These are phyloP conservation scores for Lathyrus oleraceus DNA, from an alignment of 306 rosid species.

Conservation along the genomic window DNA sequence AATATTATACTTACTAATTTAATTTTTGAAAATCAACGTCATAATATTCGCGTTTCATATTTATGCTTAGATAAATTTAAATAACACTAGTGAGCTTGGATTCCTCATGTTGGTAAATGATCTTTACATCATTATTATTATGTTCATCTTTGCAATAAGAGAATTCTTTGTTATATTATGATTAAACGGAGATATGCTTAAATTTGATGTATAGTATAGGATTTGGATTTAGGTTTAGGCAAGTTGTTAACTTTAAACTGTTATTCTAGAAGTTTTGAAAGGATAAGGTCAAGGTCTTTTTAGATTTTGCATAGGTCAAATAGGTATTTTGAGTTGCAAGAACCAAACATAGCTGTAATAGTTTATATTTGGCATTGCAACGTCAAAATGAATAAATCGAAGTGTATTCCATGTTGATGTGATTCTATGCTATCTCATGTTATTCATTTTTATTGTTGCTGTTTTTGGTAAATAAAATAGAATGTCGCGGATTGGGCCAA, in stretches of 20 bases:
- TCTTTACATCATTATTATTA: not conserved
- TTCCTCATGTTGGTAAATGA: constrained; percentile 67
- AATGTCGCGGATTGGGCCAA: too few species aligned
- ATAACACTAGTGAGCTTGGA: constrained; percentile 54
- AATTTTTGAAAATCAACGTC: too few species aligned
- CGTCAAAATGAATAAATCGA: not conserved
- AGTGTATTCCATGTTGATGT: constrained; percentile 15
- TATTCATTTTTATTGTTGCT: too few species aligned
- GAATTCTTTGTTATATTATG: constrained; percentile 24
- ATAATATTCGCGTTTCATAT: too few species aligned
- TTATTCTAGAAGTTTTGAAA: constrained; percentile 16
- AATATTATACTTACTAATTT: too few species aligned
- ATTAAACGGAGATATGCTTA: constrained; percentile 8
- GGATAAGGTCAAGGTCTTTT: not conserved
- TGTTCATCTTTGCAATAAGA: not conserved
- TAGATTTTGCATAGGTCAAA: constrained; percentile 24
- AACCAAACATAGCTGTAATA: not conserved
- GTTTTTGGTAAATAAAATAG: too few species aligned
- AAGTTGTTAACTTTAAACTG: not conserved
- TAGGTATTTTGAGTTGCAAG: not conserved
- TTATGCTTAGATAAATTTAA: too few species aligned
- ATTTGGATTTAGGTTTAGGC: not conserved
- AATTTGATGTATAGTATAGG: not conserved
- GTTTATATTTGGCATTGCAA: constrained; percentile 17
- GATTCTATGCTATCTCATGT: not conserved